Evolutionary conservation across 129 eudicot genomes (phyloP).

Genomic region (Tagetes patula): DNA sequence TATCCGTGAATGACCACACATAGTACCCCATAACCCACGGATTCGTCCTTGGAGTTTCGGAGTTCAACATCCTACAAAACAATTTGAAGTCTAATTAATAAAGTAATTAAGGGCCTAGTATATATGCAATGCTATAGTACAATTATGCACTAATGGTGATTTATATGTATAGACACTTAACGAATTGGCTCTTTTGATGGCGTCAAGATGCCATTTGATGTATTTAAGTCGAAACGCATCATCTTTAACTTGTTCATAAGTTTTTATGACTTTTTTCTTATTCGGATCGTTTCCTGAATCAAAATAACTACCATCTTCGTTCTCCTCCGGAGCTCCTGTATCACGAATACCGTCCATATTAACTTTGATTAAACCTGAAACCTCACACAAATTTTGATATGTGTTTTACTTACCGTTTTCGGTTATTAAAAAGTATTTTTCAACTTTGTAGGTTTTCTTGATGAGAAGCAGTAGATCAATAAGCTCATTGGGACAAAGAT

Average conservation of each 20-base stretch:
- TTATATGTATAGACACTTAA: neutral
- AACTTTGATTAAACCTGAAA: neutral
- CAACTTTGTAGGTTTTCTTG: conserved; percentile 2
- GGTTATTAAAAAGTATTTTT: conserved; percentile 19
- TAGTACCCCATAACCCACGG: conserved; percentile 40
- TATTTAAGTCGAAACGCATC: conserved; percentile 29
- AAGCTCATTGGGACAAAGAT: conserved; percentile 31
- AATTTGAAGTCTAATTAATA: too few relatives aligned
- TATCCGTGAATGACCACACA: conserved; percentile 61
- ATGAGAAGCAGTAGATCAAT: conserved; percentile 11
- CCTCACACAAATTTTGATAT: neutral
- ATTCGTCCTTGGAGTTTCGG: too few relatives aligned
- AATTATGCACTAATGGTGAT: too few relatives aligned
- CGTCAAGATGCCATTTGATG: conserved; percentile 23
- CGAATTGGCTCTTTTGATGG: conserved; percentile 16
- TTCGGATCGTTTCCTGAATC: too few relatives aligned
- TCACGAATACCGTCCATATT: neutral
- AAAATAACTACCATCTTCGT: too few relatives aligned
- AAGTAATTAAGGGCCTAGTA: too few relatives aligned
- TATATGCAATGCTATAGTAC: too few relatives aligned
- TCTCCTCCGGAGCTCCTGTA: conserved; percentile 23
- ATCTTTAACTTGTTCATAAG: conserved; percentile 31
- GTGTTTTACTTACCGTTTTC: conserved; percentile 24
- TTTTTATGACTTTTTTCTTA: neutral
- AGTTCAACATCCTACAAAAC: neutral